These are phyloP conservation scores for Kodamaea kaohsiungensis DNA, from an alignment of 805 yeast genomes.

Conservation along the genomic window DNA sequence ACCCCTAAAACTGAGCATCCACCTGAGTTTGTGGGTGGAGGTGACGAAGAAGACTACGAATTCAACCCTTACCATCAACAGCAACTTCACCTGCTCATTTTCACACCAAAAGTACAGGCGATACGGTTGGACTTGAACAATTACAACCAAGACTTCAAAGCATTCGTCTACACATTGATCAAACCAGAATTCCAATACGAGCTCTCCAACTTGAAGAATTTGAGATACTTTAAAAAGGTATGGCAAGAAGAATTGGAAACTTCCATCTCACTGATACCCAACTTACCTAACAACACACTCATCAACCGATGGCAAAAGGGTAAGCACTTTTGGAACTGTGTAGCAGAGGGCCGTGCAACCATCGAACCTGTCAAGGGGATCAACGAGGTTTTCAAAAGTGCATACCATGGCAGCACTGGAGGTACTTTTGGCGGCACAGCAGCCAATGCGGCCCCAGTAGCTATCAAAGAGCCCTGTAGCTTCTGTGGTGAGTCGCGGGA, in stretches of 20 bases:
- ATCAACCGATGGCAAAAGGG: conserved; percentile 45
- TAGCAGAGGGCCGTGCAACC: conserved; percentile 77
- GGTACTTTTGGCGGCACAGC: conserved; percentile 10
- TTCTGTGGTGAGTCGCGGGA: conserved; percentile 80
- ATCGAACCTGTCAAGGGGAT: conserved; percentile 87
- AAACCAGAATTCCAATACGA: conserved; percentile 38
- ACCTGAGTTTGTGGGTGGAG: background rate
- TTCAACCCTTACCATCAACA: conserved; percentile 11
- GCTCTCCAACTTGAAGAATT: conserved; percentile 44
- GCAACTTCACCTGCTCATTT: conserved; percentile 26
- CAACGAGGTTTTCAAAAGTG: conserved; percentile 67
- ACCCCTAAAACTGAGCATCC: conserved; percentile 6
- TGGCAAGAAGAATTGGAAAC: conserved; percentile 76
- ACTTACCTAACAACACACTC: conserved; percentile 55
- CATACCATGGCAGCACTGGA: conserved; percentile 24
- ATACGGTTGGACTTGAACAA: conserved; percentile 46
- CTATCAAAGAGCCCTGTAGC: conserved; percentile 73
- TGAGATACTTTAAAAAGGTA: conserved; percentile 62
- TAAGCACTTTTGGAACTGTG: conserved; percentile 56
- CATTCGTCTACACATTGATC: conserved; percentile 35
- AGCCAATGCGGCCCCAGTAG: conserved; percentile 59
- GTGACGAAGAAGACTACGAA: background rate
- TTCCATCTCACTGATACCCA: conserved; percentile 32
- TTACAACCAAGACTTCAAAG: conserved; percentile 46
- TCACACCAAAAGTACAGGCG: conserved; percentile 36